Evolutionary conservation across 176 grass and related monocot species (phyloP), one percentile per base, ranked within the genome.

Genomic region (Olyra latifolia): DNA sequence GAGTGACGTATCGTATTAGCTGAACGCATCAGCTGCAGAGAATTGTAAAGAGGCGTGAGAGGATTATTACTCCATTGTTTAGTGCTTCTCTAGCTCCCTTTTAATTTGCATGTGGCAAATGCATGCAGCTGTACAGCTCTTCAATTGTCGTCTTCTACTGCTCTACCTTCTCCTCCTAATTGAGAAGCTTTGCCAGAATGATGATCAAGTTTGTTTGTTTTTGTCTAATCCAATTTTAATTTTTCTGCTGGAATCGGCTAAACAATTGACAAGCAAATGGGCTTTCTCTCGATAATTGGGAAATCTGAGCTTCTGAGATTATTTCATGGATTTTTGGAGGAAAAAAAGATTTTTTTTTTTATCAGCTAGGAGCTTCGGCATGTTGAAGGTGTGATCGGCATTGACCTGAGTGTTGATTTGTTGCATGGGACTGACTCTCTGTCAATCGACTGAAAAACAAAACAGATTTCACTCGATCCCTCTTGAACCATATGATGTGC

Each of bases 81-180:
- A 44, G 23, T 46, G 48, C 13, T 70, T 57, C 41, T 43, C 7
- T 17, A 5, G 13, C 23, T 24, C 20, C 41, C 28, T 8, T 42
- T 45, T 12, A 6, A 30, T 22, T 43, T 12, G 32, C 19, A 57
- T 25, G 52, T 42, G 15, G 59, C 44, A 19, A 45, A 35, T 35
- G 32, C 32, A 1, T 58, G 64, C 41, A 57, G 35, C n/a, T 81
- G 78, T 81, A 71, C 50, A 81, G 78, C 39, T 80, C 4, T 43
- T n/a, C 69, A 59, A 14, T 24, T 57, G 22, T n/a, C n/a, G n/a
- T n/a, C 22, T 57, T 59, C 13, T 14, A 7, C 5, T 28, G 1
- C 56, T 60, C 11, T 58, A 12, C 55, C 57, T 28, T 35, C 32
- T 3, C 32, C 32, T 35, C 5, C 32, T 35, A 2, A 35, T 4